A percentile compares a stretch with the other conserved stretches of the same genome.
Conservation (phyloP, 2,329 filamentous ascomycete genomes). For the Fusarium duplospermum region DNA sequence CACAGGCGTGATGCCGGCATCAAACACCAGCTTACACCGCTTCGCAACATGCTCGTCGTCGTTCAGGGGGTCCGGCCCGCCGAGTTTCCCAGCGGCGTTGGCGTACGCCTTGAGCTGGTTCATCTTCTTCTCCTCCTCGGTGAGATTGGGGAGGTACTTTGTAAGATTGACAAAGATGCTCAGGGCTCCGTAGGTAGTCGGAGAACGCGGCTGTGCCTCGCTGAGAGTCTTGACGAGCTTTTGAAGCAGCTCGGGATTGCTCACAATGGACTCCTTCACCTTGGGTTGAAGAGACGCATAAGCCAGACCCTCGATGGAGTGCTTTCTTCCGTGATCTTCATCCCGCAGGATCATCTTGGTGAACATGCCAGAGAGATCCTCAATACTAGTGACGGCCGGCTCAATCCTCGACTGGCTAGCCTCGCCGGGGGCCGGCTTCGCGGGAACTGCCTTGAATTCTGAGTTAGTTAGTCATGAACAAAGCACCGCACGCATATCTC, state of each 20-base stretch:
- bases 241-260: slow-evolving; percentile 75
- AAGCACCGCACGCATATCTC: slow-evolving; percentile 7
- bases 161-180: slow-evolving; percentile 90
- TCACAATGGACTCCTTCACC: slow-evolving; percentile 83
- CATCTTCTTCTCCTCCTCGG: slow-evolving; percentile 94
- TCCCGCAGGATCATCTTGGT: slow-evolving; percentile 73
- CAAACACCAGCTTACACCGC: slow-evolving; percentile 82
- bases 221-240: slow-evolving; percentile 74
- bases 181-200: slow-evolving; percentile 84
- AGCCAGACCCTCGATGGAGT: slow-evolving; percentile 89
- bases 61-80: slow-evolving; percentile 74
- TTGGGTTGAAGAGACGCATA: slow-evolving; percentile 89
- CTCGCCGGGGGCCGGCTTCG: slow-evolving; percentile 54
- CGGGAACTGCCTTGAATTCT: slow-evolving; percentile 66
- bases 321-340: slow-evolving; percentile 69
- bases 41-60: slow-evolving; percentile 79
- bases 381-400: slow-evolving; percentile 69
- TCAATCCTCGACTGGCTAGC: slow-evolving; percentile 59
- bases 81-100: slow-evolving; percentile 78
- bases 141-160: slow-evolving; percentile 78
- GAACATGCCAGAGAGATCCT: slow-evolving; percentile 73
- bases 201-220: slow-evolving; percentile 71
- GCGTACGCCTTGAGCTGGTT: slow-evolving; percentile 94
- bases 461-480: slow-evolving; percentile 61
- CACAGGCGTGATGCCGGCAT: slow-evolving; percentile 80